Evolutionary conservation across 2,329 filamentous ascomycete genomes (phyloP).

Genomic region (Amesomyces nigricolor): DNA sequence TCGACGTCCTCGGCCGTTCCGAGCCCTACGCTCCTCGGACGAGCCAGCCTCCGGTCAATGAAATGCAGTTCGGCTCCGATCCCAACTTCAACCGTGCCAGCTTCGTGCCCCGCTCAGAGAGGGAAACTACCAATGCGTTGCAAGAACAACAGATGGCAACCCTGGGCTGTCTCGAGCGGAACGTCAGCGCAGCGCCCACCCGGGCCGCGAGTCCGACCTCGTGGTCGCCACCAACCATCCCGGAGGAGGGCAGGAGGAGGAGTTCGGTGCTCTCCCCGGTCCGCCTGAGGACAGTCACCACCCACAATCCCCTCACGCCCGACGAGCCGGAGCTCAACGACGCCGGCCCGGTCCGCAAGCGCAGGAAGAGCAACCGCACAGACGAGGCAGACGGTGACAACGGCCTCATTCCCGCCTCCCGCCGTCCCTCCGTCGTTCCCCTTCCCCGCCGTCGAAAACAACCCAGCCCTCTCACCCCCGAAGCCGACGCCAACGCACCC

Average conservation of each 20-base stretch:
- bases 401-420: neutral
- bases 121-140: slow-evolving; percentile 54
- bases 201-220: slow-evolving; percentile 50
- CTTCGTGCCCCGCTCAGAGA: slow-evolving; percentile 52
- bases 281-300: neutral
- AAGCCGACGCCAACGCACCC: neutral
- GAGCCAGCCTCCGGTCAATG: slow-evolving; percentile 26
- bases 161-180: slow-evolving; percentile 52
- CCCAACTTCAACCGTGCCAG: slow-evolving; percentile 53
- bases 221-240: slow-evolving; percentile 18
- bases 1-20: slow-evolving; percentile 36
- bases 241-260: slow-evolving; percentile 19
- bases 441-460: neutral
- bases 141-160: slow-evolving; percentile 50
- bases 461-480: neutral
- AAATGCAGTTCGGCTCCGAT: slow-evolving; percentile 65
- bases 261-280: slow-evolving; percentile 1
- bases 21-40: slow-evolving; percentile 18
- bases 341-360: neutral
- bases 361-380: slow-evolving; percentile 8
- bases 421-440: neutral
- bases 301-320: neutral
- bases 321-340: neutral
- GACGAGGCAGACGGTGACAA: neutral
- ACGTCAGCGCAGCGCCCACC: slow-evolving; percentile 54